Evolutionary conservation across 331 rosid species (phyloP).

Genomic region (Quercus tomentella): DNA sequence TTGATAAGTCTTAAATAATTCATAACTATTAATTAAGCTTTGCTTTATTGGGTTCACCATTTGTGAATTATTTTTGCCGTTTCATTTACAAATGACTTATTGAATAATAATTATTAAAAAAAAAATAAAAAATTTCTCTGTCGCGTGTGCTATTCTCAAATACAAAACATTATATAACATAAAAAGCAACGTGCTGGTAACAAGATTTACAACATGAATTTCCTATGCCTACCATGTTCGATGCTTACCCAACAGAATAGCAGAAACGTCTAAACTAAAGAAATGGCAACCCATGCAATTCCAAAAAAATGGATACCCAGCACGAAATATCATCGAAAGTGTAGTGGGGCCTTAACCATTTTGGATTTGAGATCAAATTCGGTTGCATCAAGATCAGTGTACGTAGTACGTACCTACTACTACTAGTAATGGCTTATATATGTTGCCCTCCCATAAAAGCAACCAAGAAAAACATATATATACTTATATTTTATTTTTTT

Average conservation of each 20-base stretch:
- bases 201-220: not conserved
- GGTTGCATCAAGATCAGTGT: too few species aligned
- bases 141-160: too few species aligned
- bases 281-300: not conserved
- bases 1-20: too few species aligned
- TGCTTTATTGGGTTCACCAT: too few species aligned
- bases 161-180: not conserved
- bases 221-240: not conserved
- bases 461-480: not conserved
- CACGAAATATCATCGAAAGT: conserved; percentile 25
- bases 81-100: too few species aligned
- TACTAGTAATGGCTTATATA: not conserved
- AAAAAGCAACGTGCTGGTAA: not conserved
- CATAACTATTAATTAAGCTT: too few species aligned
- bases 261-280: not conserved
- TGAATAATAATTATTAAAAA: too few species aligned
- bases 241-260: not conserved
- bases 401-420: too few species aligned
- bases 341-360: not conserved
- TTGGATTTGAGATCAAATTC: too few species aligned
- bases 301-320: not conserved
- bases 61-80: too few species aligned
- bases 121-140: too few species aligned
- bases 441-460: not conserved
- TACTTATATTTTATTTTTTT: too few species aligned